Base-by-base conservation (phyloP, 345 rosid species). In the Eucalyptus dawsonii region DNA sequence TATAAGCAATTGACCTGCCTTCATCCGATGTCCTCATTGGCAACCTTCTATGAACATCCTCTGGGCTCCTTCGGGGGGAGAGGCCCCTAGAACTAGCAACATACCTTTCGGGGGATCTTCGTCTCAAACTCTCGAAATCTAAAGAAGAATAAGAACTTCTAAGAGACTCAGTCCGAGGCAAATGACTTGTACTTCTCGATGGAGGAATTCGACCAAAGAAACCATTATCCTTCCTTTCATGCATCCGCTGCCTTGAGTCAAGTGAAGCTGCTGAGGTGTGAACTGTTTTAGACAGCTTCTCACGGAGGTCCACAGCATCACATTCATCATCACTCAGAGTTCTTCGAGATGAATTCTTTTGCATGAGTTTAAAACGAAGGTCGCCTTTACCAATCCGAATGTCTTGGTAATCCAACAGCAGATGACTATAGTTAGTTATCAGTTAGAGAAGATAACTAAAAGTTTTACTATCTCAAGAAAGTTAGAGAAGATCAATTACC, bases 281-380 rank as follows among this genome's bases (percentile, higher is more conserved):
- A 88, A 91, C 93, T 44, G 93, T 92, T 93, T 93, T 94, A 47
- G 96, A 94, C 87, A 97, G 93, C 94, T 95, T 96, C 80, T 94
- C 94, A 58, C 99, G 97, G 54, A 98, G 98, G 91, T 98, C 99
- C 88, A 92, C 53, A 49, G 88, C 91, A 85, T 92, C 93, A 54
- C 87, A 89, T 31, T 90, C 95, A 88, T 93, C 90, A 86, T 94
- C 94, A 90, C 91, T 94, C 87, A 91, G 93, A 89, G 92, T 88
- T 90, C 87, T 92, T 91, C 93, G 94, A 93, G 89, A 90, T 10
- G 87, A 91, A 87, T 92, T 96, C 89, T 96, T 98, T 92, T 90
- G 96, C 94, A 96, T 69, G 91, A 98, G 96, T 91, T 97, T 97
- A 88, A 91, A 90, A 45, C 99, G 96, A 37, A 98, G 98, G 92